phyloP scores from a whole-genome alignment of 2,329 filamentous ascomycete species.

The Fusarium verticillioides region DNA sequence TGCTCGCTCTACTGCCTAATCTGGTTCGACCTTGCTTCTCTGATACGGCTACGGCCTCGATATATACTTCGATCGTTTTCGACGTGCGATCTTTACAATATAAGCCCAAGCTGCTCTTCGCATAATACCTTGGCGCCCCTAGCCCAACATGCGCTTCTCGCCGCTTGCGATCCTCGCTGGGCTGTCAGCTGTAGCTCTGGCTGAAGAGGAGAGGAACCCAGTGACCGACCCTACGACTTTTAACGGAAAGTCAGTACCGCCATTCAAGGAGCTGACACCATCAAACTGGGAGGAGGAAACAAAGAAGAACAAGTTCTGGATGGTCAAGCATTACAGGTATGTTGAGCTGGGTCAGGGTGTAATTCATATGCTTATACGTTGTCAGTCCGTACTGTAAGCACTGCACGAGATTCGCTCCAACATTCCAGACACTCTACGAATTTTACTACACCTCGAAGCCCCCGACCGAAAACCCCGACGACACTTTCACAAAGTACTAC shows the following conservation, averaged over 20 bases:
- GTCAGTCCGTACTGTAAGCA: conserved; percentile 72
- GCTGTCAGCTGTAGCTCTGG: conserved; percentile 48
- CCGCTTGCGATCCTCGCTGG: conserved; percentile 60
- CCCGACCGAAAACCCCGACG: conserved; percentile 65
- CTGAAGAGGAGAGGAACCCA: conserved; percentile 50
- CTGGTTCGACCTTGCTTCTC: conserved; percentile 11
- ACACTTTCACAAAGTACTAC: conserved; percentile 81
- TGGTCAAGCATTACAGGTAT: conserved; percentile 77
- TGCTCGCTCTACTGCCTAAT: conserved; percentile 16
- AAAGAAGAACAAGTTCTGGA: conserved; percentile 62
- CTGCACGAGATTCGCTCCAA: conserved; percentile 82
- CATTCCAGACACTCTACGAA: conserved; percentile 93
- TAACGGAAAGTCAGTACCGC: conserved; percentile 74
- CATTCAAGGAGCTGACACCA: conserved; percentile 69
- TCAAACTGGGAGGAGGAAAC: conserved; percentile 67
- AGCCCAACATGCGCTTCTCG: conserved; percentile 49
- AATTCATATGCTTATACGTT: conserved; percentile 33
- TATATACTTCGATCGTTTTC: not conserved
- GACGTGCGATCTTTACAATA: not conserved
- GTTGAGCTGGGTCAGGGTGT: conserved; percentile 3
- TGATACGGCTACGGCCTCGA: not conserved
- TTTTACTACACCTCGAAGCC: conserved; percentile 91
- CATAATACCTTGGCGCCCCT: conserved; percentile 8
- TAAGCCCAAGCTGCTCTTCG: not conserved
- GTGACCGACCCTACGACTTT: conserved; percentile 64